A percentile compares a stretch with the other conserved stretches of the same genome.
Conservation (phyloP, 2,329 filamentous ascomycete species). For the Colletotrichum liaoningense region DNA sequence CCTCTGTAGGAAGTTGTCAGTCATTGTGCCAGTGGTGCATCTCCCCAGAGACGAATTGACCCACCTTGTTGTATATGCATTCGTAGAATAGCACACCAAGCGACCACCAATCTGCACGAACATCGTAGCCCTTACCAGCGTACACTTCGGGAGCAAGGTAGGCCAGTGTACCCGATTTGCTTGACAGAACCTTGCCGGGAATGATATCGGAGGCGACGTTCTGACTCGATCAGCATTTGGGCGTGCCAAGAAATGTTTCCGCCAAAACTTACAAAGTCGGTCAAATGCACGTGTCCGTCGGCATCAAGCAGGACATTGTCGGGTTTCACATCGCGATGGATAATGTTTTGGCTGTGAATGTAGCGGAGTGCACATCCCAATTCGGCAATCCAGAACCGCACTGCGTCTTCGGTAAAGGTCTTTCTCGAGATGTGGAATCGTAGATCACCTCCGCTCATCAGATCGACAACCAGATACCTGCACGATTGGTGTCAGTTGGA, state of each 20-base stretch:
- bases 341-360: conserved; percentile 86
- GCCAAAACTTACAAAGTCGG: conserved; percentile 83
- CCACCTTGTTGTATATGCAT: conserved; percentile 98
- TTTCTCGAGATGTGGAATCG: conserved; percentile 98
- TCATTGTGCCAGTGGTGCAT: conserved; percentile 43
- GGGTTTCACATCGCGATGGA: conserved; percentile 91
- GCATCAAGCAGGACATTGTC: conserved; percentile 91
- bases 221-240: conserved; percentile 57
- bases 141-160: conserved; percentile 98
- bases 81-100: conserved; percentile 98
- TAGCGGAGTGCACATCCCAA: conserved; percentile 91
- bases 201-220: conserved; percentile 97
- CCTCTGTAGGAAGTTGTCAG: conserved; percentile 64
- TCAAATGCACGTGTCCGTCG: conserved; percentile 94
- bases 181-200: conserved; percentile 84
- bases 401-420: conserved; percentile 96
- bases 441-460: conserved; percentile 97
- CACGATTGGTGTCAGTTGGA: conserved; percentile 50
- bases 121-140: conserved; percentile 86
- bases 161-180: conserved; percentile 95
- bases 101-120: conserved; percentile 98
- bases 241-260: not conserved
- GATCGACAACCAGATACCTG: conserved; percentile 96
- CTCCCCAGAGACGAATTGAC: not conserved
- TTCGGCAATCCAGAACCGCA: conserved; percentile 97